A percentile compares a stretch with the other conserved stretches of the same genome.
phyloP scores from a whole-genome alignment of 2,329 filamentous ascomycete species.

The Saccharata proteae region DNA sequence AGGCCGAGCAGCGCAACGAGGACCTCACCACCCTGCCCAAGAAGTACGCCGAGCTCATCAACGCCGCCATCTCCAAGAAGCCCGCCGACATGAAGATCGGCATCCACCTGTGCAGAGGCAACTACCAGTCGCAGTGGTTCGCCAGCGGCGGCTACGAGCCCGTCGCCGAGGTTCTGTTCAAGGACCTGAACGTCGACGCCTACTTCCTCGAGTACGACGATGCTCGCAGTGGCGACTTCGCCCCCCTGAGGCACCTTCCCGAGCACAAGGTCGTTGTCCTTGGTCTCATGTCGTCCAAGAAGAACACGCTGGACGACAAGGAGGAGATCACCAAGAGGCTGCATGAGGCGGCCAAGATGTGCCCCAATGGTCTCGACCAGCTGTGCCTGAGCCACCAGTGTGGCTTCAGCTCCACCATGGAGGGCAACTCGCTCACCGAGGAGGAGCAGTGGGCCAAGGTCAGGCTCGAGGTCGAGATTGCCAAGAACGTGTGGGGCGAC shows the following conservation, averaged over 20 bases:
- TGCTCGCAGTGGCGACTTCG: conserved; percentile 43
- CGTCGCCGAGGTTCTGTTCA: conserved; percentile 45
- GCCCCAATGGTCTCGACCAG: conserved; percentile 42
- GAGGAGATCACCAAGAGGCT: conserved; percentile 27
- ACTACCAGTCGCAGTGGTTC: conserved; percentile 47
- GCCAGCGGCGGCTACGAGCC: conserved; percentile 47
- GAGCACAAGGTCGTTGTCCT: conserved; percentile 44
- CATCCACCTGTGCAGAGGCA: conserved; percentile 46
- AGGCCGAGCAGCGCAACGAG: conserved; percentile 40
- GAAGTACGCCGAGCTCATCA: conserved; percentile 44
- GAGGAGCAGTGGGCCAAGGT: conserved; percentile 49
- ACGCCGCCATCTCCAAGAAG: conserved; percentile 39
- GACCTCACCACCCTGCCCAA: conserved; percentile 37
- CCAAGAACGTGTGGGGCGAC: conserved; percentile 44
- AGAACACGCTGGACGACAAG: conserved; percentile 42
- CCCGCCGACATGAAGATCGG: conserved; percentile 44
- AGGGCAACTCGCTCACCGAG: conserved; percentile 44
- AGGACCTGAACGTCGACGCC: conserved; percentile 43
- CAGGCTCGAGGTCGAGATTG: conserved; percentile 42
- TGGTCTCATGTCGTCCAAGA: conserved; percentile 45
- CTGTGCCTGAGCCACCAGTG: conserved; percentile 47
- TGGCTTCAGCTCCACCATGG: conserved; percentile 44
- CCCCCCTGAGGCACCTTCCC: conserved; percentile 41
- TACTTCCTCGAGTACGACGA: conserved; percentile 51
- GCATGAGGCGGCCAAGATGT: conserved; percentile 29